phyloP scores from a whole-genome alignment of 108 stramenopile species.

The Skeletonema grethae region DNA sequence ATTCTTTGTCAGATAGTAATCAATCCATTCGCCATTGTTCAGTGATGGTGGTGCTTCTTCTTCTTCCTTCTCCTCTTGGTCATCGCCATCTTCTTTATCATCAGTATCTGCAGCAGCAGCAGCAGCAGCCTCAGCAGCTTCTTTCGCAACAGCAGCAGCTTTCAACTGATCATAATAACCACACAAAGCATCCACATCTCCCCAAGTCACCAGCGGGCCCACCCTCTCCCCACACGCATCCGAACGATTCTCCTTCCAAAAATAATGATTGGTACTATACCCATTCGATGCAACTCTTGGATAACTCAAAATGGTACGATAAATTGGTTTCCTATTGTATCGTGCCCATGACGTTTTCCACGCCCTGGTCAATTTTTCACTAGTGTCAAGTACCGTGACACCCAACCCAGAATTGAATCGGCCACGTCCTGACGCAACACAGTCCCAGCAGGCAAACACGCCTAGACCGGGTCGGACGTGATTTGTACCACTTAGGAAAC shows the following conservation, averaged over 20 bases:
- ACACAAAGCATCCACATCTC: conserved; percentile 17
- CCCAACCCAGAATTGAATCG: no score
- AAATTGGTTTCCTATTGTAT: conserved; percentile 1
- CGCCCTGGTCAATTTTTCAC: conserved; percentile 8
- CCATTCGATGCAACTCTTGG: conserved; percentile 12
- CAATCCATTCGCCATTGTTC: neutral
- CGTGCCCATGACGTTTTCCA: conserved; percentile 16
- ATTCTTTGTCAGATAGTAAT: conserved; percentile 8
- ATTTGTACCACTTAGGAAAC: conserved; percentile 9
- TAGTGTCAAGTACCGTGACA: no score
- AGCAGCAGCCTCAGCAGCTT: neutral
- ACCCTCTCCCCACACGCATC: conserved; percentile 14
- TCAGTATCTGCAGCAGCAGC: neutral
- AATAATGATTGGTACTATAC: conserved; percentile 9
- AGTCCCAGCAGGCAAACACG: conserved; percentile 30
- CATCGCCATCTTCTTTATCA: neutral
- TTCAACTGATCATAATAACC: neutral
- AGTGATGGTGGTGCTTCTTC: neutral
- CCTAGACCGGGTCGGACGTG: conserved; percentile 20
- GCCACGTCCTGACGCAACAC: conserved; percentile 9
- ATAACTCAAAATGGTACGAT: conserved; percentile 15
- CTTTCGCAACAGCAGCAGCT: neutral
- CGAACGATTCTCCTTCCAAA: neutral
- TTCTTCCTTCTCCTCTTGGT: neutral
- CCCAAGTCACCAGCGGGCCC: conserved; percentile 18